Evolutionary conservation across 2,329 filamentous ascomycete genomes (phyloP).

Genomic region (Colletotrichum gigasporum): DNA sequence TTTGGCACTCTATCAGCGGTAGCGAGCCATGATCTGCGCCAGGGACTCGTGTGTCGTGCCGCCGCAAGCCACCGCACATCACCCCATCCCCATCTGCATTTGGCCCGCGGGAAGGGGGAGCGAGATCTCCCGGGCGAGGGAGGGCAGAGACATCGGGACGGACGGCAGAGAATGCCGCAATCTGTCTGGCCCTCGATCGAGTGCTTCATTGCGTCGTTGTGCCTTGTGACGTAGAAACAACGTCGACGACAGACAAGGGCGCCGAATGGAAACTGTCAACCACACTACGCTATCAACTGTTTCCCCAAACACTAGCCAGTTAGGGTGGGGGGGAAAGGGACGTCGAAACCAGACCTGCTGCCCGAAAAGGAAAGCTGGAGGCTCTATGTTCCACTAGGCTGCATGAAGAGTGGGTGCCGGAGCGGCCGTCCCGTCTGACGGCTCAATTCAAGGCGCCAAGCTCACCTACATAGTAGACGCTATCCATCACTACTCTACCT

Average conservation of each 20-base stretch:
- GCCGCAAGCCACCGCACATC: constrained; percentile 15
- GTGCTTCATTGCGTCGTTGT: no score
- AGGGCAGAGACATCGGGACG: neutral
- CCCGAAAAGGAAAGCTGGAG: constrained; percentile 11
- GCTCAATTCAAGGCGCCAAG: no score
- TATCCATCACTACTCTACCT: no score
- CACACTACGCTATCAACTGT: no score
- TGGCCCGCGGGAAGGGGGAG: neutral
- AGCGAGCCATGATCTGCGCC: constrained; percentile 23
- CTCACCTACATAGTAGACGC: no score
- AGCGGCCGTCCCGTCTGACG: neutral
- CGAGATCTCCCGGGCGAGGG: no score
- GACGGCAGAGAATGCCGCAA: no score
- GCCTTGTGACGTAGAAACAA: no score
- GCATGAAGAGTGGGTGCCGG: constrained; percentile 2
- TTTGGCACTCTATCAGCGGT: neutral
- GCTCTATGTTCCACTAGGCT: constrained; percentile 11
- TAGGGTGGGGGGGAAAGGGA: neutral
- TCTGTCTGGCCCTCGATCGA: no score
- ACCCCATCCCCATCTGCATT: neutral
- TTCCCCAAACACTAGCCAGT: no score
- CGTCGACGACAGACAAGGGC: neutral
- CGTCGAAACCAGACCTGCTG: neutral
- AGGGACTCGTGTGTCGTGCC: constrained; percentile 14
- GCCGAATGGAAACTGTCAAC: no score